These are phyloP conservation scores for Canavalia gladiata DNA, from an alignment of 306 rosid genomes.

Conservation along the genomic window DNA sequence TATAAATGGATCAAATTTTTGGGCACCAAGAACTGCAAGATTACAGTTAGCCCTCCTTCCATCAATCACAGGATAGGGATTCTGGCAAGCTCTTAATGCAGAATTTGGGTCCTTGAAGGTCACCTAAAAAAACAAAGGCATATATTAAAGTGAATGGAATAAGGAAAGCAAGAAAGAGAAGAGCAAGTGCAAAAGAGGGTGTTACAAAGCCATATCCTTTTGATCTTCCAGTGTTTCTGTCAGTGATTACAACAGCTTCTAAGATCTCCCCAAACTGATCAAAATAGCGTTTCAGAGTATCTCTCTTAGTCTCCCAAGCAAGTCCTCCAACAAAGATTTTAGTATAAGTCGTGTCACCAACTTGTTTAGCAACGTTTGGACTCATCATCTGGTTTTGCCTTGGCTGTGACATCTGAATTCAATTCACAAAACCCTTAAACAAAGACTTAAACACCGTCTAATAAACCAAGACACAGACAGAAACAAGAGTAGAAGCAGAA, in stretches of 20 bases:
- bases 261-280: conserved; percentile 71
- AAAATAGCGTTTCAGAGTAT: conserved; percentile 56
- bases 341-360: conserved; percentile 59
- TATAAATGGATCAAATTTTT: conserved; percentile 50
- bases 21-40: conserved; percentile 66
- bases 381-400: conserved; percentile 57
- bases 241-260: conserved; percentile 70
- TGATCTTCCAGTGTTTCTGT: conserved; percentile 62
- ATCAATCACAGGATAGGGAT: conserved; percentile 77
- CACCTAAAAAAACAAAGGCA: conserved; percentile 55
- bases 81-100: conserved; percentile 71
- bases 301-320: conserved; percentile 68
- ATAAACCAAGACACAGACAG: conserved; percentile 3
- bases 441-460: conserved; percentile 3
- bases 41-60: conserved; percentile 81
- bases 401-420: conserved; percentile 50
- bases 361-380: conserved; percentile 46
- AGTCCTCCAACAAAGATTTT: conserved; percentile 74
- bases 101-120: conserved; percentile 77
- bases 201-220: conserved; percentile 78
- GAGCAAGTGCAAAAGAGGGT: not conserved
- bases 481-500: conserved; percentile 41
- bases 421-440: conserved; percentile 26
- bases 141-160: conserved; percentile 8
- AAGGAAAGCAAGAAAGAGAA: not conserved